A percentile compares a stretch with the other conserved stretches of the same genome.
Evolutionary conservation across 2,329 filamentous ascomycete genomes (phyloP).

Genomic region (Aspergillus fijiensis): DNA sequence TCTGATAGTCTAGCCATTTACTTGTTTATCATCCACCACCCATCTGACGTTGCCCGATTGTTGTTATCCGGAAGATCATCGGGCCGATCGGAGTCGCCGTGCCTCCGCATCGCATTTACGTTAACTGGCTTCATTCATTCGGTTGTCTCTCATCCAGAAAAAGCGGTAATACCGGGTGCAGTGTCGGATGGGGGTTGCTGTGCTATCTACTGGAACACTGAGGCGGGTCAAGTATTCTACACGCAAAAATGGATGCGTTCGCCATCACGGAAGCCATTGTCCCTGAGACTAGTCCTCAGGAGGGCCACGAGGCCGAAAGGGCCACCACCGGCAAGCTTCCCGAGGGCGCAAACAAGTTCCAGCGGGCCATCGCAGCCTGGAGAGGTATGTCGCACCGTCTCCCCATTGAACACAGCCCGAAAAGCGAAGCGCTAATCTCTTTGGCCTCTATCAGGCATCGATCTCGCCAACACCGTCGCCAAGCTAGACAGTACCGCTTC

Average conservation of each 20-base stretch:
- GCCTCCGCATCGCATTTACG: slow-evolving; percentile 26
- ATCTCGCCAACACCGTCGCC: slow-evolving; percentile 78
- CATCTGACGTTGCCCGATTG: neutral
- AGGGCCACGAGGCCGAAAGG: slow-evolving; percentile 26
- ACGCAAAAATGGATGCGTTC: slow-evolving; percentile 43
- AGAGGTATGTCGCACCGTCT: slow-evolving; percentile 61
- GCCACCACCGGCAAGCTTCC: slow-evolving; percentile 32
- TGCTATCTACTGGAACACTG: slow-evolving; percentile 12
- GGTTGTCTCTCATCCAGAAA: slow-evolving; percentile 2
- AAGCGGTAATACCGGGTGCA: slow-evolving; percentile 14
- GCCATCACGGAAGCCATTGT: slow-evolving; percentile 43
- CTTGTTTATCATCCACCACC: no score
- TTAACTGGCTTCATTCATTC: slow-evolving; percentile 11
- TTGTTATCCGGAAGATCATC: slow-evolving; percentile 34
- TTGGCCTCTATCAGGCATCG: slow-evolving; percentile 63
- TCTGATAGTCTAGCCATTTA: no score
- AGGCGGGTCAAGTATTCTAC: slow-evolving; percentile 1
- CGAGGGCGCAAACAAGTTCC: slow-evolving; percentile 85
- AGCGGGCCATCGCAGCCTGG: slow-evolving; percentile 94
- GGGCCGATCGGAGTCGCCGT: slow-evolving; percentile 33
- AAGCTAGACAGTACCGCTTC: slow-evolving; percentile 90
- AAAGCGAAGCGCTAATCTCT: slow-evolving; percentile 6
- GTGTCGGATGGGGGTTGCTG: slow-evolving; percentile 26
- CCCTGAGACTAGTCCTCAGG: slow-evolving; percentile 29
- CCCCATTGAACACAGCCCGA: neutral